Evolutionary conservation across 768 basidiomycete species (phyloP).

Genomic region (Phaeotremella skinneri): DNA sequence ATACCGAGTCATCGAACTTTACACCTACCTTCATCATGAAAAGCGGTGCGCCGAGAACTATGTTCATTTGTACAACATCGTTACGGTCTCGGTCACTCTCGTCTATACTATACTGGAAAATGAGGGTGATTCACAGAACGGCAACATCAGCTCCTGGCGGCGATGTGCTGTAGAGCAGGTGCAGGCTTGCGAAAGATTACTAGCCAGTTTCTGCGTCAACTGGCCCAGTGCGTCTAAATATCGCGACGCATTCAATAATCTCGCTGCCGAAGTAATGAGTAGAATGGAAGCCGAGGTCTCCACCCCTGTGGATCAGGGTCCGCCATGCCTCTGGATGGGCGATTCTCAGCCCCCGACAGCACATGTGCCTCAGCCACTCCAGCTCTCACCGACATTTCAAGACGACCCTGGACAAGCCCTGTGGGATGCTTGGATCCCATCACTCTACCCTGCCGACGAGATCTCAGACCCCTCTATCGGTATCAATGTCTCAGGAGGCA

Average conservation of each 20-base stretch:
- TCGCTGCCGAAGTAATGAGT: slow-evolving; percentile 1
- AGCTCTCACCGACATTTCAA: too few species aligned
- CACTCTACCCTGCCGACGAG: too few species aligned
- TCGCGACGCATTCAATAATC: neutral
- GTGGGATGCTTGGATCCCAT: too few species aligned
- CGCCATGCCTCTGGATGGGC: too few species aligned
- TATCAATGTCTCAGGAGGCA: too few species aligned
- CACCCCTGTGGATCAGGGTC: too few species aligned
- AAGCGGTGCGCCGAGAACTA: neutral
- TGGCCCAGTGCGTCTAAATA: neutral
- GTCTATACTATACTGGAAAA: slow-evolving; percentile 1
- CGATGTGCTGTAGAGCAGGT: neutral
- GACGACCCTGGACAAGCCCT: too few species aligned
- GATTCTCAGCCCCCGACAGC: too few species aligned
- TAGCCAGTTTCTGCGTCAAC: slow-evolving; percentile 1
- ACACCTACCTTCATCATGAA: neutral
- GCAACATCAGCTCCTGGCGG: neutral
- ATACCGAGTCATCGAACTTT: slow-evolving; percentile 1
- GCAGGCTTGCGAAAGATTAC: neutral
- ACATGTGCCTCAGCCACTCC: too few species aligned
- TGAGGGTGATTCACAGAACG: neutral
- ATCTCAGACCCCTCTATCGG: too few species aligned
- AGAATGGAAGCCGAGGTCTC: too few species aligned
- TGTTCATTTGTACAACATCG: slow-evolving; percentile 1
- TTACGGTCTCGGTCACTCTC: neutral